Conservation (phyloP, 352 stramenopile genomes). For the Phytophthora agathidicida region DNA sequence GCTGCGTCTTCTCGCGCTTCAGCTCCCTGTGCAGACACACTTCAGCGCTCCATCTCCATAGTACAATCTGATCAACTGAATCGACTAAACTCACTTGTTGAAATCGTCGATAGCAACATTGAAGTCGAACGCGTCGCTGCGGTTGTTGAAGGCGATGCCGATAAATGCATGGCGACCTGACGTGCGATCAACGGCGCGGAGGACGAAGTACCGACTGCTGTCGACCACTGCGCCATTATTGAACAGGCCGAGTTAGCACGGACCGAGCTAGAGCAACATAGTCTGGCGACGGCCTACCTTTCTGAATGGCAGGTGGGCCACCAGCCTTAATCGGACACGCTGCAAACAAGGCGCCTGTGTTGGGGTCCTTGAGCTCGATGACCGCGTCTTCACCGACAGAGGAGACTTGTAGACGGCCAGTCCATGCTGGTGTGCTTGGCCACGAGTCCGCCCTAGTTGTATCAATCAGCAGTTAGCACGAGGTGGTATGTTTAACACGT, state of each 20-base stretch:
- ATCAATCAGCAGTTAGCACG: neutral
- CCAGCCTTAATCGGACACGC: conserved; percentile 66
- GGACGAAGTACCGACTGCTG: conserved; percentile 94
- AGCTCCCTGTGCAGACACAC: conserved; percentile 49
- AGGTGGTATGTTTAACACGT: too few species aligned
- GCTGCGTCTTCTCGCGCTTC: conserved; percentile 55
- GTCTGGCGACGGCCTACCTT: conserved; percentile 37
- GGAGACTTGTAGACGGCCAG: conserved; percentile 64
- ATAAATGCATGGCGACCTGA: conserved; percentile 93
- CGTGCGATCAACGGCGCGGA: conserved; percentile 90
- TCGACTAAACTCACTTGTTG: conserved; percentile 58
- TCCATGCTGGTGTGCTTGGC: conserved; percentile 67
- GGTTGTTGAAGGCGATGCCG: conserved; percentile 93
- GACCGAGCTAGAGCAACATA: neutral
- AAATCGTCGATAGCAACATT: conserved; percentile 93
- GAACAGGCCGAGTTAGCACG: conserved; percentile 7
- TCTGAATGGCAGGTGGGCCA: conserved; percentile 63
- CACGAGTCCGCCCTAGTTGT: conserved; percentile 61
- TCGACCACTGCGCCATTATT: conserved; percentile 68
- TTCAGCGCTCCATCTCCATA: conserved; percentile 7
- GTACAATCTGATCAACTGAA: neutral
- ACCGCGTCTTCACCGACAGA: conserved; percentile 59
- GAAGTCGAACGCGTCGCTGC: conserved; percentile 95
- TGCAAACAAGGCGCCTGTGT: conserved; percentile 60
- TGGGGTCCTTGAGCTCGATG: conserved; percentile 70